Percentiles rank a stretch among this genome's conserved stretches.
Conservation (phyloP, 139 green algal species). For the Haematococcus sp. region DNA sequence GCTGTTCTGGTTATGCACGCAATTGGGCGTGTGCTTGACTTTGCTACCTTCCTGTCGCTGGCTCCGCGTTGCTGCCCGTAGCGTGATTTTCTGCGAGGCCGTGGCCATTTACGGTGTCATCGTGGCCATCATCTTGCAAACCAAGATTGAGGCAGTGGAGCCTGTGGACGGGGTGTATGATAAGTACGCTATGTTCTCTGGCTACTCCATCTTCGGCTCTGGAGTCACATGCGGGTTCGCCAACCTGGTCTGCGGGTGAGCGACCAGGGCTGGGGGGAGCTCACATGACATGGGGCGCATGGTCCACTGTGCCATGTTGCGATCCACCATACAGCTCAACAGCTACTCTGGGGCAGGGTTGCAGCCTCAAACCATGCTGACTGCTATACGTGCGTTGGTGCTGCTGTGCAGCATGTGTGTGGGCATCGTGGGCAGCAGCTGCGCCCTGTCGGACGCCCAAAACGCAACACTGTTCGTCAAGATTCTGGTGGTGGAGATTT, state of each 20-base stretch:
- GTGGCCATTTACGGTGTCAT: slow-evolving; percentile 99
- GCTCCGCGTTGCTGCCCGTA: slow-evolving; percentile 31
- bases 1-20: background rate
- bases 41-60: background rate
- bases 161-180: slow-evolving; percentile 32
- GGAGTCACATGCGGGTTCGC: slow-evolving; percentile 91
- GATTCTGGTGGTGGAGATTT: slow-evolving; percentile 99
- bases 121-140: slow-evolving; percentile 98
- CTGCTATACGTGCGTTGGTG: too few species aligned
- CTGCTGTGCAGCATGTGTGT: slow-evolving; percentile 84
- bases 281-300: background rate
- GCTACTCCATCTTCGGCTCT: slow-evolving; percentile 94
- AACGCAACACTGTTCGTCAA: slow-evolving; percentile 99
- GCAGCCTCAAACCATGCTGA: too few species aligned
- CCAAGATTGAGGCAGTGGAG: slow-evolving; percentile 77
- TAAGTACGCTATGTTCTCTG: slow-evolving; percentile 65
- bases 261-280: background rate
- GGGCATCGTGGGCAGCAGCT: slow-evolving; percentile 94
- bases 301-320: background rate
- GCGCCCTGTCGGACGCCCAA: slow-evolving; percentile 94
- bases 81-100: slow-evolving; percentile 99
- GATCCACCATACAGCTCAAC: background rate
- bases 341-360: too few species aligned
- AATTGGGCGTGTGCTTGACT: background rate
- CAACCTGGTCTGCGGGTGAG: slow-evolving; percentile 96